Evolutionary conservation across 1,284 basidiomycete genomes (phyloP).

Genomic region (Cutaneotrichosporon cutaneum): DNA sequence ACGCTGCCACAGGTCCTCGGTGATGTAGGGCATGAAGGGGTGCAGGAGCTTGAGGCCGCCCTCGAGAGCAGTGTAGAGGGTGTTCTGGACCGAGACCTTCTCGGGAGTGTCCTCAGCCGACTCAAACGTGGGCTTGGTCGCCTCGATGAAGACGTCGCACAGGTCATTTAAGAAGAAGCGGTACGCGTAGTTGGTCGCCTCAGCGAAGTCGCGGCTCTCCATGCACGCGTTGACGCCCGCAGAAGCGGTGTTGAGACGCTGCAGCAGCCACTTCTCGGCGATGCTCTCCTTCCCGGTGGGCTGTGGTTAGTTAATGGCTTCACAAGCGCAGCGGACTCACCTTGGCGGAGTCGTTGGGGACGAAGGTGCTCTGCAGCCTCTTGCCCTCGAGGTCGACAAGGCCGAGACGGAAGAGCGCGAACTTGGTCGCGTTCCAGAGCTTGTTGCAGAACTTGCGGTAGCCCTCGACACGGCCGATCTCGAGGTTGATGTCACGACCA

Average conservation of each 20-base stretch:
- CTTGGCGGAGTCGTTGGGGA: conserved; percentile 66
- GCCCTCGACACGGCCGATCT: conserved; percentile 95
- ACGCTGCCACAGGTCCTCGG: conserved; percentile 98
- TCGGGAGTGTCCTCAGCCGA: conserved; percentile 64
- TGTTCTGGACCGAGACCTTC: conserved; percentile 86
- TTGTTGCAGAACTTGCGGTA: conserved; percentile 99
- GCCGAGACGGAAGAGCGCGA: conserved; percentile 93
- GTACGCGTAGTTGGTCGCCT: conserved; percentile 78
- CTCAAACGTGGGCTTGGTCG: conserved; percentile 95
- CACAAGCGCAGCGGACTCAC: not conserved
- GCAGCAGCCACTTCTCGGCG: conserved; percentile 93
- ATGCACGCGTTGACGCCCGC: conserved; percentile 74
- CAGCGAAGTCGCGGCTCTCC: conserved; percentile 85
- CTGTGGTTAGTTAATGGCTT: conserved; percentile 35
- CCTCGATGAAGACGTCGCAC: conserved; percentile 98
- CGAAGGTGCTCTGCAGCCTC: conserved; percentile 61
- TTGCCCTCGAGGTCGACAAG: conserved; percentile 51
- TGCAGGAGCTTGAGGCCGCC: conserved; percentile 85
- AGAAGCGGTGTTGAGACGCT: conserved; percentile 85
- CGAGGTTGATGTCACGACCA: conserved; percentile 91
- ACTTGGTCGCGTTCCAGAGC: conserved; percentile 98
- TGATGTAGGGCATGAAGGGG: conserved; percentile 99
- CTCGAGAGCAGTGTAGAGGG: conserved; percentile 92
- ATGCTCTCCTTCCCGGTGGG: conserved; percentile 85
- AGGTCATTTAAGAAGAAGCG: conserved; percentile 99